A percentile compares a stretch with the other conserved stretches of the same genome.
Evolutionary conservation across 2,329 filamentous ascomycete species (phyloP).

Genomic region (Cladosporium sp.): DNA sequence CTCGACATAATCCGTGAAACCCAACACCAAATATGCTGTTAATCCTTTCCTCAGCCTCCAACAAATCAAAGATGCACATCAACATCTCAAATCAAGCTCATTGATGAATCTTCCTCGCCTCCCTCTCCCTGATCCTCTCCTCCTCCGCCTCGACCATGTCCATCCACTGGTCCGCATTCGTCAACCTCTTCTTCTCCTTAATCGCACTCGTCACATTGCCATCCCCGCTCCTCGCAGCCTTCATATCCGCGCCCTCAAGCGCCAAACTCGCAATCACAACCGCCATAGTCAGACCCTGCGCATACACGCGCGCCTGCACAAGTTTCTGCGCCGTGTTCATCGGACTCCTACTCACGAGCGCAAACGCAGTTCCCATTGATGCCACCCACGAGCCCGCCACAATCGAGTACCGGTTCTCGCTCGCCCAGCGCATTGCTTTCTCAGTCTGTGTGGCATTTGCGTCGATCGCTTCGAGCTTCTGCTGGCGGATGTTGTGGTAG

Average conservation of each 20-base stretch:
- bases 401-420: slow-evolving; percentile 79
- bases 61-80: background rate
- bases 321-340: slow-evolving; percentile 79
- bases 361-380: slow-evolving; percentile 70
- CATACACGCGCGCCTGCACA: slow-evolving; percentile 94
- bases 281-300: slow-evolving; percentile 80
- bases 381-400: slow-evolving; percentile 80
- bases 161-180: slow-evolving; percentile 90
- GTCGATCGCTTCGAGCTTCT: slow-evolving; percentile 52
- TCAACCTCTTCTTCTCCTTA: slow-evolving; percentile 80
- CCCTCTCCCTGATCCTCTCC: slow-evolving; percentile 52
- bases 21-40: background rate
- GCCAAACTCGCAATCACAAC: slow-evolving; percentile 77
- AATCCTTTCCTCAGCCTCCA: background rate
- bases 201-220: slow-evolving; percentile 73
- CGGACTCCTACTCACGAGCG: slow-evolving; percentile 71
- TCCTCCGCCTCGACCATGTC: slow-evolving; percentile 84
- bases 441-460: slow-evolving; percentile 52
- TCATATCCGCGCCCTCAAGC: slow-evolving; percentile 77
- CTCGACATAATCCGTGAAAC: background rate
- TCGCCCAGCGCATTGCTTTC: slow-evolving; percentile 67
- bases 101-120: slow-evolving; percentile 20
- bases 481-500: slow-evolving; percentile 62
- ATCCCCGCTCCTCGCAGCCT: slow-evolving; percentile 59
- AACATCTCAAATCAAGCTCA: background rate